These are phyloP conservation scores for Persicaria maculosa DNA, from an alignment of 148 eudicot genomes.

Conservation along the genomic window DNA sequence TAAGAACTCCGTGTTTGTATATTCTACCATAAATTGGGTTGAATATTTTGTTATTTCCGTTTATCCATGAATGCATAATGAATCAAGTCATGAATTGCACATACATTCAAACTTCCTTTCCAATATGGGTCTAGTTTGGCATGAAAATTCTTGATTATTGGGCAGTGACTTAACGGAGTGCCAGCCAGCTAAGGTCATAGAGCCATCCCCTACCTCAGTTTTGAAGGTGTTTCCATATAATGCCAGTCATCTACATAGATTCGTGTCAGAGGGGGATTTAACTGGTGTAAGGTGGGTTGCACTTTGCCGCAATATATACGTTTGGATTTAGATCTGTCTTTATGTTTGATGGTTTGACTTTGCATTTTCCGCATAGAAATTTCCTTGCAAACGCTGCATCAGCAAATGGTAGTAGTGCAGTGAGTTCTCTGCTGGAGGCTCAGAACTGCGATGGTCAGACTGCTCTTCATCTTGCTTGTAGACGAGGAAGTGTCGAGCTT, in stretches of 20 bases:
- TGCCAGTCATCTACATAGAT: conserved; percentile 58
- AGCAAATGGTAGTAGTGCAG: conserved; percentile 36
- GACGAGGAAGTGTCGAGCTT: conserved; percentile 82
- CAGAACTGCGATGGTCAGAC: conserved; percentile 90
- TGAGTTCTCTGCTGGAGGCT: conserved; percentile 60
- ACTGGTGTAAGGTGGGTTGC: conserved; percentile 67
- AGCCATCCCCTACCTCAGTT: conserved; percentile 42
- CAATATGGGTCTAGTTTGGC: conserved; percentile 2
- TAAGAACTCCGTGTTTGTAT: conserved; percentile 21
- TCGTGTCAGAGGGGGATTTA: conserved; percentile 77
- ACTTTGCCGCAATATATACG: not conserved
- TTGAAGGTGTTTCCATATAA: conserved; percentile 50
- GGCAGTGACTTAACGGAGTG: conserved; percentile 47
- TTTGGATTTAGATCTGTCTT: not conserved
- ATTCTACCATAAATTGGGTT: not conserved
- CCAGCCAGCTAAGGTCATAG: conserved; percentile 39
- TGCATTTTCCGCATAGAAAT: conserved; percentile 36
- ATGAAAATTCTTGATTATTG: conserved; percentile 11
- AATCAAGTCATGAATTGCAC: not conserved
- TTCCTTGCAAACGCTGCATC: conserved; percentile 63
- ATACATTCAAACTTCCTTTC: not conserved
- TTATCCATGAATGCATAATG: not conserved
- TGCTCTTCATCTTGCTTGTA: conserved; percentile 95
- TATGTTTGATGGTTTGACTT: conserved; percentile 17
- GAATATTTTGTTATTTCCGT: not conserved